Base-by-base conservation (phyloP, 345 rosid species). In the Jatropha curcas region DNA sequence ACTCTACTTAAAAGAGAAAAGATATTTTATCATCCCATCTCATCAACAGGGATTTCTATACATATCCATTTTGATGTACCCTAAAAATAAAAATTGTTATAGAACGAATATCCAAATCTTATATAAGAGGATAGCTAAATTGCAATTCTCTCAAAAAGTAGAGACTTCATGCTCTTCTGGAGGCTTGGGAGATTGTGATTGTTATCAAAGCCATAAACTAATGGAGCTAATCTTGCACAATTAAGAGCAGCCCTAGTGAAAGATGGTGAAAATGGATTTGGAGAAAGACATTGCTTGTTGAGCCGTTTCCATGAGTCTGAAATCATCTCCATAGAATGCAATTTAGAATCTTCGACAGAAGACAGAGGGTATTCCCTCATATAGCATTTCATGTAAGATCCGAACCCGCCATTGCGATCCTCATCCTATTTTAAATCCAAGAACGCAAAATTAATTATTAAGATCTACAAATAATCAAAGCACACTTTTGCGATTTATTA, bases 261-360 rank as follows among this genome's bases (percentile, higher is more conserved):
- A 56, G 82, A 7, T 19, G 66, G 13, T 4, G 93, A 72, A 55
- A 84, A 80, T 41, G 78, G 73, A 22, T 69, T 81, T 17, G 70
- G 73, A 37, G 46, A 57, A 30, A 86, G 74, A 69, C 83, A 90
- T 34, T 82, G 86, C 5, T 25, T 63, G 76, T 85, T 86, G 19
- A 88, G 81, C 1, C 37, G 55, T 74, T 85, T 84, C 92, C 95
- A 88, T 24, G 81, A 74, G 22, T 85, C 68, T 4, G 82, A 76
- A 16, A 16, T 16, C 19, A 75, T 74, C 6, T 53, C 34, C 19
- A 45, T 37, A 27, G 81, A 86, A 59, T 71, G 77, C 13, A 67
- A 66, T 67, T 81, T 60, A 5, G 80, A 88, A 1, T 34, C 80
- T 35, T 77, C 82, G 6, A 43, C 45, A 0, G 78, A 16, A 7